Base-by-base conservation (phyloP, 176 grass and related monocot species). In the Dactylis glomerata region DNA sequence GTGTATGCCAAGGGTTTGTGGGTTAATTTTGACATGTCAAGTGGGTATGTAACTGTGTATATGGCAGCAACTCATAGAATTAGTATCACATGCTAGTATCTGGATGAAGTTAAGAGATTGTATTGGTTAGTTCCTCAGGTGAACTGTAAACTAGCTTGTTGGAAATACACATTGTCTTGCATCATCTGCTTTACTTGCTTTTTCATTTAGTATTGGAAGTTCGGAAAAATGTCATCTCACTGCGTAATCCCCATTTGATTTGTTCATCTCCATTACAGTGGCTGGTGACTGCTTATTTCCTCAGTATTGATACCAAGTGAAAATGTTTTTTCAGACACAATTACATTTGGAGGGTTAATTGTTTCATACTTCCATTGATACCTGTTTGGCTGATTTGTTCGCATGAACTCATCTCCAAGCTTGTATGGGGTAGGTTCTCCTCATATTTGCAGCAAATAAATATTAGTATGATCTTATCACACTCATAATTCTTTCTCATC, bases 391-490 rank as follows among this genome's bases (percentile, higher is more conserved):
- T 75, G n/a, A 54, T 67, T 20, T 62, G 58, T 74, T 51, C 40
- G 68, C 24, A 80, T 81, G 37, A 81, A 32, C 44, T 86, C 58
- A 63, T 74, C 78, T 50, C 57, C 77, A 41, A 92, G 82, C 73
- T 83, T 88, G 82, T 79, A 92, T 92, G 90, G 90, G 90, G 90
- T 92, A 92, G 74, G 90, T 86, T 76, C 66, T 83, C 31, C 42
- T 87, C 68, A 52, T 80, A 22, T 42, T 5, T 80, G n/a, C 64
- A 5, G 24, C 30, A 68, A 78, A 78, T 41, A 34, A 71, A 26
- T 7, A 83, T 79, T 24, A 22, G 17, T 44, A 26, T 54, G 15
- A 42, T 81, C 9, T 49, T 71, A 56, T 65, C 7, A 27, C 19
- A 33, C 63, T 12, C 31, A 26, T 70, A 47, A 51, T n/a, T 62